Evolutionary conservation across 495 filamentous ascomycete genomes (phyloP).

Genomic region (Amphirosellinia nigrospora): DNA sequence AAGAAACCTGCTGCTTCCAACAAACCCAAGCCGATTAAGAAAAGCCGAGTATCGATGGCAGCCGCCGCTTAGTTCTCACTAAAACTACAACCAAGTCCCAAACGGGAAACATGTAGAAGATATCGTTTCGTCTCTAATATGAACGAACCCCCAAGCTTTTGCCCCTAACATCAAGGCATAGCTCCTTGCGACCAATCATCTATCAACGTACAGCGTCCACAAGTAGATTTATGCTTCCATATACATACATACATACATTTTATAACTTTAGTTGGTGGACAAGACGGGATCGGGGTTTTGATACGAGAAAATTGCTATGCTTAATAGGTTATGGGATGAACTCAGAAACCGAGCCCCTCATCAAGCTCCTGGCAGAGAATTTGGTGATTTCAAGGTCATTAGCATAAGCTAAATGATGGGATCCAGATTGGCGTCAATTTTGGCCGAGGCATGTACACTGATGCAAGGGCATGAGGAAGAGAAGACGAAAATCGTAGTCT

Average conservation of each 20-base stretch:
- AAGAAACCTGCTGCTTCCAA: conserved; percentile 38
- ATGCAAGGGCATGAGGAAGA: not conserved
- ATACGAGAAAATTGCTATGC: not conserved
- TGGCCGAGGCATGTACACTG: not conserved
- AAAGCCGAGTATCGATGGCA: conserved; percentile 43
- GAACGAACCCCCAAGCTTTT: not conserved
- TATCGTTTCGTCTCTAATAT: not conserved
- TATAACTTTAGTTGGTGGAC: not conserved
- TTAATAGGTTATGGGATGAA: not conserved
- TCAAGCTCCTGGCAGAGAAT: not conserved
- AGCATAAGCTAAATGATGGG: not conserved
- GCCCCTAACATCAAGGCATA: too few relatives aligned
- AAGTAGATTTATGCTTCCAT: not conserved
- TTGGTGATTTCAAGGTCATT: not conserved
- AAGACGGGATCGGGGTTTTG: not conserved
- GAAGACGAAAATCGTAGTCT: not conserved
- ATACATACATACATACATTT: too few relatives aligned
- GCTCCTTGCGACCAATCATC: not conserved
- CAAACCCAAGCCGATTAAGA: conserved; percentile 45
- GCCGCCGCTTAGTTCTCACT: conserved; percentile 29
- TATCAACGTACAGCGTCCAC: not conserved
- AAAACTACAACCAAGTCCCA: not conserved
- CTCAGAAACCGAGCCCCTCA: not conserved
- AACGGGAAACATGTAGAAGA: not conserved
- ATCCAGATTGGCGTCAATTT: not conserved